A percentile compares a stretch with the other conserved stretches of the same genome.
Conservation (phyloP, 257 asterid species). For the Solanum tarapatanum region DNA sequence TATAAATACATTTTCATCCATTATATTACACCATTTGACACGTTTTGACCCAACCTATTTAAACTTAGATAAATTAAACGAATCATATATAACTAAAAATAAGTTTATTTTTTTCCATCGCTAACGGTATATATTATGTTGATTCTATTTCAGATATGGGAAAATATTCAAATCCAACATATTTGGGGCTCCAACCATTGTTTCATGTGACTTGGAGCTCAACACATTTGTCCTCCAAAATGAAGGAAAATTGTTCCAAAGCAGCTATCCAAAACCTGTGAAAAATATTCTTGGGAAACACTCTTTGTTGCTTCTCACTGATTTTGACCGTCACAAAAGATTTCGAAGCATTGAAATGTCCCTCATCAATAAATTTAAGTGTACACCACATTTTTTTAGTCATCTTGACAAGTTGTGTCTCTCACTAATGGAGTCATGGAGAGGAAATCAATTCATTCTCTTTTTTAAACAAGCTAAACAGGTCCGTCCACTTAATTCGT, state of each 20-base stretch:
- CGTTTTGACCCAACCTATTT: too few relatives aligned
- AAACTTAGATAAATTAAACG: too few relatives aligned
- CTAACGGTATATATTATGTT: too few relatives aligned
- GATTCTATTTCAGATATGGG: constrained; percentile 35
- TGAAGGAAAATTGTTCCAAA: constrained; percentile 51
- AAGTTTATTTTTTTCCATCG: too few relatives aligned
- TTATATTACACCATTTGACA: too few relatives aligned
- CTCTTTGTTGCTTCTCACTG: constrained; percentile 44
- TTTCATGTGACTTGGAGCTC: constrained; percentile 60
- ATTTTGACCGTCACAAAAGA: constrained; percentile 39
- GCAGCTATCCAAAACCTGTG: constrained; percentile 19
- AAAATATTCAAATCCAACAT: constrained; percentile 51
- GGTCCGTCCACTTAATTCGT: constrained; percentile 13
- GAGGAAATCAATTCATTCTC: constrained; percentile 6
- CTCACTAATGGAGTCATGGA: constrained; percentile 28
- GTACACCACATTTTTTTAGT: constrained; percentile 22
- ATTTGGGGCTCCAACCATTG: constrained; percentile 56
- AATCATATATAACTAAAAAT: too few relatives aligned
- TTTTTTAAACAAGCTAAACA: constrained; percentile 49
- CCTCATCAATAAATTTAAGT: constrained; percentile 37
- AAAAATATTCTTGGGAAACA: constrained; percentile 42
- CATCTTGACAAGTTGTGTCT: constrained; percentile 22
- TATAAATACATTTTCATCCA: too few relatives aligned
- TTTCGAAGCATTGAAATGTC: constrained; percentile 29
- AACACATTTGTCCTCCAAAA: constrained; percentile 50